Evolutionary conservation across 1,284 basidiomycete genomes (phyloP), one percentile per base, ranked within the genome.

Genomic region (Rhodotorula mucilaginosa): DNA sequence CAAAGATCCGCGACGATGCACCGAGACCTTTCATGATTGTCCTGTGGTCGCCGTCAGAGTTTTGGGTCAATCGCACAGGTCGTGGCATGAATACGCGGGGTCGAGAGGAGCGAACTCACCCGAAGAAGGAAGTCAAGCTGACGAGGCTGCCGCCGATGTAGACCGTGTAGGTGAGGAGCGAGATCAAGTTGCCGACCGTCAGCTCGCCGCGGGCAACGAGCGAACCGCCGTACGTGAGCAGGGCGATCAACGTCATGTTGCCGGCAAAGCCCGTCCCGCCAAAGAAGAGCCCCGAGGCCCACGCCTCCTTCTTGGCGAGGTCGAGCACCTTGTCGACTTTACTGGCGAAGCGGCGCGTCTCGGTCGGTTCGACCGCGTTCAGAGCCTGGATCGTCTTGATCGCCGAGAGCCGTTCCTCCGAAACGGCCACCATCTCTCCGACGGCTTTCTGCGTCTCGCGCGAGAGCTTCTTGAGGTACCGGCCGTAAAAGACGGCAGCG

Each of bases 401-500:
- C 0, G 93, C 93, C n/a, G 91, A 89, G 16, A 99, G 86, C 10
- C 94, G 89, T 79, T 99, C 97, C 74, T 93, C 89, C 3, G 95
- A 93, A 12, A 88, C 86, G 70, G 34, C 58, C 10, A 76, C 71
- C 70, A 78, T 73, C 59, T 78, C 67, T 58, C 72, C 68, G 44
- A 68, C 64, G 26, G 65, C 60, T 79, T 96, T 93, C 80, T 99
- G 96, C 7, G 95, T 97, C 78, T 89, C 85, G 79, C 92, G 93
- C 21, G 93, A 94, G 5, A 99, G 86, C 74, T 89, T 90, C 79
- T 96, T 94, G 62, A 99, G 83, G 81, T 97, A 99, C 19, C 93
- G 88, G 69, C 96, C 96, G 80, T 98, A 99, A 80, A 94, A 92
- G 23, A 98, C 95, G 59, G 94, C 95, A 74, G 93, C 95, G 69